phyloP scores from a whole-genome alignment of 495 filamentous ascomycete species.

The Trypethelium eluteriae region DNA sequence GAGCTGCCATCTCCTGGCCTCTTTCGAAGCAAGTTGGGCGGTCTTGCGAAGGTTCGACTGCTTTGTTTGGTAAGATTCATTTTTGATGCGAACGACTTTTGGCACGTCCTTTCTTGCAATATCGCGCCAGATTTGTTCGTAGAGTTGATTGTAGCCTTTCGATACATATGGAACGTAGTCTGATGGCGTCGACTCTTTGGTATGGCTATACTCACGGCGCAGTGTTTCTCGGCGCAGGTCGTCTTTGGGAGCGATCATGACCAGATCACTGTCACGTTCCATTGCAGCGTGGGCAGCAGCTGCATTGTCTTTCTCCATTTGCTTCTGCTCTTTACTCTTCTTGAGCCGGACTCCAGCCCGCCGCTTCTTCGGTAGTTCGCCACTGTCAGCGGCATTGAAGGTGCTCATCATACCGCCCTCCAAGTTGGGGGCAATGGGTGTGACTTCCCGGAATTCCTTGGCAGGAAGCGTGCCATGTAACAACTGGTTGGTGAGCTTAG shows the following conservation, averaged over 20 bases:
- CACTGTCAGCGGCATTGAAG: conserved; percentile 60
- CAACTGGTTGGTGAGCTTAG: conserved; percentile 70
- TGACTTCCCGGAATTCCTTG: conserved; percentile 65
- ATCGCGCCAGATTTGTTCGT: conserved; percentile 96
- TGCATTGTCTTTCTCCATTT: conserved; percentile 87
- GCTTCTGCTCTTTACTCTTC: conserved; percentile 95
- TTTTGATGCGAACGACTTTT: conserved; percentile 80
- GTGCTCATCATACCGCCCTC: conserved; percentile 83
- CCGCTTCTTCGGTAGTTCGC: conserved; percentile 57
- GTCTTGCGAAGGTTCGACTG: conserved; percentile 94
- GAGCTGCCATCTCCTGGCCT: conserved; percentile 93
- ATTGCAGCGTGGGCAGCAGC: conserved; percentile 80
- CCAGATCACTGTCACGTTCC: conserved; percentile 71
- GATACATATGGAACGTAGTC: conserved; percentile 60
- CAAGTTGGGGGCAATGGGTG: conserved; percentile 69
- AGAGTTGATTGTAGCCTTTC: conserved; percentile 92
- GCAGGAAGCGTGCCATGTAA: conserved; percentile 76
- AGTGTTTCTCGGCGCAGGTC: conserved; percentile 34
- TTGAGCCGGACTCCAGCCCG: conserved; percentile 25
- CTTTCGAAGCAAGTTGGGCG: conserved; percentile 91
- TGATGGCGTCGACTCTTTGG: conserved; percentile 55
- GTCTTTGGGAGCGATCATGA: conserved; percentile 55
- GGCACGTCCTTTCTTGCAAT: conserved; percentile 87
- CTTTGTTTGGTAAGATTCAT: conserved; percentile 71
- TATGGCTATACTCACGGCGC: conserved; percentile 45